Conservation (phyloP, 257 asterid species). For the Gynochthodes officinalis region DNA sequence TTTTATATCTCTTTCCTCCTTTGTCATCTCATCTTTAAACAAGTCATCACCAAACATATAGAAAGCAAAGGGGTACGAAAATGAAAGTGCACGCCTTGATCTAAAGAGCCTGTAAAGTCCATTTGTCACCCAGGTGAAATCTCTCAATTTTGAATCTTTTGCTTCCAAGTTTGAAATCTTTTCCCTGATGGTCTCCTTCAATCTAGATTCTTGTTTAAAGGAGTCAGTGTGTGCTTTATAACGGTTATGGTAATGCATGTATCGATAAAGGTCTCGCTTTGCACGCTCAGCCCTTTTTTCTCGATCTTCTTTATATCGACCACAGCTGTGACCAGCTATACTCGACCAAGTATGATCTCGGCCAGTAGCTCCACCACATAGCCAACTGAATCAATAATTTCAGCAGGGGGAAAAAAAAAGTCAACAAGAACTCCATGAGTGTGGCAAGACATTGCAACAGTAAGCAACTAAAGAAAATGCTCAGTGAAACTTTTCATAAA, state of each 20-base stretch:
- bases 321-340: conserved; percentile 84
- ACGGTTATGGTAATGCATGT: conserved; percentile 89
- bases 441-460: neutral
- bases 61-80: conserved; percentile 92
- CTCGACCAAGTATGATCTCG: conserved; percentile 70
- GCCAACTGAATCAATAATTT: conserved; percentile 58
- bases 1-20: conserved; percentile 57
- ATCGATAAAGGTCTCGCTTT: conserved; percentile 74
- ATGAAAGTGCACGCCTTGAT: conserved; percentile 85
- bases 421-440: neutral
- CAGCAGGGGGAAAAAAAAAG: conserved; percentile 13
- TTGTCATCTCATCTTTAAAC: conserved; percentile 76
- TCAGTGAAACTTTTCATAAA: neutral
- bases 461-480: neutral
- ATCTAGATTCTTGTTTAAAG: conserved; percentile 65
- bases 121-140: conserved; percentile 81
- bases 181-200: conserved; percentile 58
- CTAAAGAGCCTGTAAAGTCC: conserved; percentile 84
- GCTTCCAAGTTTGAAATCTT: conserved; percentile 61
- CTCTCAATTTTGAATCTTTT: conserved; percentile 57
- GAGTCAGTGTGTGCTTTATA: conserved; percentile 92
- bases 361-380: conserved; percentile 96
- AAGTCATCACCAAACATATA: conserved; percentile 91
- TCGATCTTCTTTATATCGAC: conserved; percentile 74
- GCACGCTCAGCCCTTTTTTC: conserved; percentile 64